Percentiles rank a stretch among this genome's conserved stretches.
Evolutionary conservation across 352 stramenopile species (phyloP).

Genomic region (Globisporangium parvum): DNA sequence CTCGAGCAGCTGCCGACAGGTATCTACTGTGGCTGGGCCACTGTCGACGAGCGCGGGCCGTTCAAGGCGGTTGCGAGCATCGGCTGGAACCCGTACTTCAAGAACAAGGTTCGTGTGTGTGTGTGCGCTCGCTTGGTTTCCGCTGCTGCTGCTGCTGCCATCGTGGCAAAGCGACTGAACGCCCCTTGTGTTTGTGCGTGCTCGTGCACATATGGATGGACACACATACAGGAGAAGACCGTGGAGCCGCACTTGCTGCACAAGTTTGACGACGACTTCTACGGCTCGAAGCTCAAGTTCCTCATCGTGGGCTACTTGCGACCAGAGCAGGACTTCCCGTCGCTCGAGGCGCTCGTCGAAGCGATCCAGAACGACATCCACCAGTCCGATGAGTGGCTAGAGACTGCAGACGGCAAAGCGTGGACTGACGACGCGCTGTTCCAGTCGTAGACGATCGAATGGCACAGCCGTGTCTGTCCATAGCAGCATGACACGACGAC

Average conservation of each 20-base stretch:
- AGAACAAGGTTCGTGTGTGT: conserved; percentile 71
- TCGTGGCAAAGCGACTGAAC: neutral
- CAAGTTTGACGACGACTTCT: conserved; percentile 93
- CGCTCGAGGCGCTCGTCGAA: conserved; percentile 89
- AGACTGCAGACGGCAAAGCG: conserved; percentile 46
- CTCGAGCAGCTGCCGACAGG: conserved; percentile 81
- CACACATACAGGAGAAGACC: conserved; percentile 85
- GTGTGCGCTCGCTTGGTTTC: neutral
- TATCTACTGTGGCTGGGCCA: conserved; percentile 94
- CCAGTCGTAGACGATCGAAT: conserved; percentile 14
- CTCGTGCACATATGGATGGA: too few species aligned
- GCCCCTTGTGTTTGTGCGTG: too few species aligned
- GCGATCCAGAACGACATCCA: conserved; percentile 88
- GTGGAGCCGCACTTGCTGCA: conserved; percentile 95
- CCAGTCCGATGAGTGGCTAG: conserved; percentile 63
- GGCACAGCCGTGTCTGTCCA: neutral
- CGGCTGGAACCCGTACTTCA: conserved; percentile 93
- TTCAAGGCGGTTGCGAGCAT: conserved; percentile 97
- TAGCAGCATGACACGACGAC: neutral
- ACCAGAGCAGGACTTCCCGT: conserved; percentile 92
- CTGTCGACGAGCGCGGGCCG: conserved; percentile 67
- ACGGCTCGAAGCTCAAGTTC: conserved; percentile 91
- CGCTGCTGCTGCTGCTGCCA: conserved; percentile 7
- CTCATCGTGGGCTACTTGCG: conserved; percentile 91
- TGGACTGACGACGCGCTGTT: conserved; percentile 40